Conservation (phyloP, 129 eudicot species). For the Artemisia annua region DNA sequence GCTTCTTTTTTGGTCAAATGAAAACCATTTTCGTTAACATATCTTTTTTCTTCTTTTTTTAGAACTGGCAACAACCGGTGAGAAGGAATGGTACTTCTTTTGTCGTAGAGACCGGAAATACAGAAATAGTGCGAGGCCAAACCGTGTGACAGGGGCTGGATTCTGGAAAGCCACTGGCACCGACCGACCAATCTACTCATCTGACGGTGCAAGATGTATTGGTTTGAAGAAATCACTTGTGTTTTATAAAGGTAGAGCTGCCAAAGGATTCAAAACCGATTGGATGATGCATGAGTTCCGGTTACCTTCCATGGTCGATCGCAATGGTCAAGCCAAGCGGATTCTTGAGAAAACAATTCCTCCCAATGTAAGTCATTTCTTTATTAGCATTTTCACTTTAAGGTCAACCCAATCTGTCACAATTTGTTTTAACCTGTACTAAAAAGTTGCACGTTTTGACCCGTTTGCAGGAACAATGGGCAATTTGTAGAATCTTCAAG, state of each 20-base stretch:
- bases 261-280: constrained; percentile 35
- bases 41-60: background rate
- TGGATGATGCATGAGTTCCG: constrained; percentile 42
- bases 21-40: background rate
- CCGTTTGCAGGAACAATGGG: constrained; percentile 32
- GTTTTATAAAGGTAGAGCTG: constrained; percentile 36
- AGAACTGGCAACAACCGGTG: constrained; percentile 27
- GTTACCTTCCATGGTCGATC: constrained; percentile 15
- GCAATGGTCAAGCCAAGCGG: constrained; percentile 1
- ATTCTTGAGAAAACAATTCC: constrained; percentile 5
- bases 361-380: constrained; percentile 5
- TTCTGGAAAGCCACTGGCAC: constrained; percentile 48
- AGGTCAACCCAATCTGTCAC: too few species aligned
- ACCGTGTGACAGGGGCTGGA: constrained; percentile 36
- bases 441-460: too few species aligned
- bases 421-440: too few species aligned
- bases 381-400: background rate
- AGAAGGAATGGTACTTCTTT: constrained; percentile 41
- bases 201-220: constrained; percentile 21
- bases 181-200: constrained; percentile 27
- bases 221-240: constrained; percentile 42
- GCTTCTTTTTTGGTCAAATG: background rate
- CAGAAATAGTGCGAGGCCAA: constrained; percentile 39
- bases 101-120: constrained; percentile 41
- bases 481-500: constrained; percentile 32